Conservation (phyloP, 2,329 filamentous ascomycete species). For the Fusarium agapanthi region DNA sequence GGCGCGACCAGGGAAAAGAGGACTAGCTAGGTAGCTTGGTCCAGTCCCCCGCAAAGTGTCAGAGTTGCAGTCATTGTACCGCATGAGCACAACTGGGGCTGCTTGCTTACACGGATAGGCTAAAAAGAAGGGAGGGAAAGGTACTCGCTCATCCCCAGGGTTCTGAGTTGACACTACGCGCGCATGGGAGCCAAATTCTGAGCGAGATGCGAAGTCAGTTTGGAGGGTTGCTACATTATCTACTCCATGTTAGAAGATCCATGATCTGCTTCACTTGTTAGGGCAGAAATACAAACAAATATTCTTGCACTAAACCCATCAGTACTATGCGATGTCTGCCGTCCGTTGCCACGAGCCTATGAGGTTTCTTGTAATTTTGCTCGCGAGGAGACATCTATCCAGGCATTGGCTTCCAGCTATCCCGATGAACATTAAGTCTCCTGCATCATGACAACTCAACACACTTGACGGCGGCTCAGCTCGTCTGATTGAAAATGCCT, state of each 20-base stretch:
- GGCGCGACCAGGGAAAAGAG: not conserved
- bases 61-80: conserved; percentile 35
- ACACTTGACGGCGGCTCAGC: conserved; percentile 1
- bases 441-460: conserved; percentile 13
- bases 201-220: not conserved
- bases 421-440: not conserved
- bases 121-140: conserved; percentile 24
- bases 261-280: not conserved
- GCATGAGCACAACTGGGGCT: conserved; percentile 31
- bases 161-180: not conserved
- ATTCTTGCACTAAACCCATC: not conserved
- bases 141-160: conserved; percentile 13
- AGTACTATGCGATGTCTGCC: not conserved
- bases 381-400: not conserved
- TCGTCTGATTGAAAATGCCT: not conserved
- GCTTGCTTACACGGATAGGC: conserved; percentile 29
- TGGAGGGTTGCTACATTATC: not conserved
- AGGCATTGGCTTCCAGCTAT: not conserved
- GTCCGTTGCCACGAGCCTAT: not conserved
- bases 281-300: conserved; percentile 2
- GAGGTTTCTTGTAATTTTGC: not conserved
- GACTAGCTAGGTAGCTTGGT: conserved; percentile 12
- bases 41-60: conserved; percentile 38
- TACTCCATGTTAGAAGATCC: not conserved
- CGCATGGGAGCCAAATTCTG: not conserved